Percentiles rank a stretch among this genome's conserved stretches.
Evolutionary conservation across 164 flowering plant species (phyloP).

Genomic region (Magnolia kwangsiensis): DNA sequence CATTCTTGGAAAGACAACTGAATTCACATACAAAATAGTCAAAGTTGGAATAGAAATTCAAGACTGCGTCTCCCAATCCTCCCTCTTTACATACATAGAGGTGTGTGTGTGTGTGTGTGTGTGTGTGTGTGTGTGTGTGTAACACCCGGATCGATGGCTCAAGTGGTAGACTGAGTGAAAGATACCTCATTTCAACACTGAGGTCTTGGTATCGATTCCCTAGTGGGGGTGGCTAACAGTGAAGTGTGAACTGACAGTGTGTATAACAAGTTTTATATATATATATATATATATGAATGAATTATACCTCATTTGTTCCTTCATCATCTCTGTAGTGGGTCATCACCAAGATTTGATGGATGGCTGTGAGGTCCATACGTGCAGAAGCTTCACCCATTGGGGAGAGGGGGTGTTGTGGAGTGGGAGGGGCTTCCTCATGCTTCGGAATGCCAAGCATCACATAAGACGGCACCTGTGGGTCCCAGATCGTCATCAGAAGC

Average conservation of each 20-base stretch:
- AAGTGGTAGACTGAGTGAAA: too few species aligned
- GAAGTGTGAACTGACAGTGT: not conserved
- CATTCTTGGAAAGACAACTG: slow-evolving; percentile 99
- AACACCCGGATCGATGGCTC: too few species aligned
- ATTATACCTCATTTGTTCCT: slow-evolving; percentile 89
- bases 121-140: too few species aligned
- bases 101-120: too few species aligned
- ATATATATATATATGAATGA: too few species aligned
- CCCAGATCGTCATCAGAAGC: not conserved
- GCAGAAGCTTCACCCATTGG: slow-evolving; percentile 97
- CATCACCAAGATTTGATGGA: slow-evolving; percentile 82
- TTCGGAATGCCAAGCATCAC: slow-evolving; percentile 86
- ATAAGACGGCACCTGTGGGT: slow-evolving; percentile 74
- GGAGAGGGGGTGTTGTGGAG: slow-evolving; percentile 69
- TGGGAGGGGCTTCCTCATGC: slow-evolving; percentile 77
- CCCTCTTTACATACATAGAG: not conserved
- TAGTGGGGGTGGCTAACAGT: too few species aligned
- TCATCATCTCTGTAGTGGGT: slow-evolving; percentile 92
- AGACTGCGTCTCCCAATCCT: not conserved
- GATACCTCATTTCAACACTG: too few species aligned
- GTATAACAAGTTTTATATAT: too few species aligned
- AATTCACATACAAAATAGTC: not conserved
- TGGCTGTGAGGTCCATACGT: slow-evolving; percentile 93
- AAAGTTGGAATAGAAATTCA: not conserved
- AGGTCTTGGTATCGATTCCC: too few species aligned